Percentiles rank a stretch among this genome's conserved stretches.
Conservation (phyloP, 2,329 filamentous ascomycete species). For the Alternaria consortialis region DNA sequence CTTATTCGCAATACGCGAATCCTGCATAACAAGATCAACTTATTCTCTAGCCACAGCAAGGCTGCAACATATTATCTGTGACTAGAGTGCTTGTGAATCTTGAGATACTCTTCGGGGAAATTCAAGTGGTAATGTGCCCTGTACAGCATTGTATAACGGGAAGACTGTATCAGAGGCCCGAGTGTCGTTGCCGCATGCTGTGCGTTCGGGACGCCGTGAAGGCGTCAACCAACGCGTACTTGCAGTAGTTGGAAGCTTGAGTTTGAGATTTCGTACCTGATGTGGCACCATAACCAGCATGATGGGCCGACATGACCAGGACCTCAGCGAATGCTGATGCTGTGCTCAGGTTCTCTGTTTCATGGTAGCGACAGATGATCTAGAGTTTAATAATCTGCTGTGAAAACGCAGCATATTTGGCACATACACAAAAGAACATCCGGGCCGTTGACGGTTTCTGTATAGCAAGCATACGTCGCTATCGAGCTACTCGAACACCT, state of each 20-base stretch:
- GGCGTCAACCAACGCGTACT: conserved; percentile 6
- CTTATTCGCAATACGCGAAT: conserved; percentile 24
- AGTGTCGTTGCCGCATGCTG: conserved; percentile 3
- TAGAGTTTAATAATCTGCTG: not conserved
- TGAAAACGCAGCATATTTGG: not conserved
- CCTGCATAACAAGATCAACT: conserved; percentile 1
- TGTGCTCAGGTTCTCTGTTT: conserved; percentile 9
- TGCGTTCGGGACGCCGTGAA: not conserved
- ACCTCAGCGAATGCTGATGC: not conserved
- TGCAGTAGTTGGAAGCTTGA: conserved; percentile 4
- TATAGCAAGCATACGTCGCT: not conserved
- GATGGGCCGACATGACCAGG: not conserved
- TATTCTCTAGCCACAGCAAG: conserved; percentile 15
- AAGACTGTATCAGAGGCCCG: conserved; percentile 2
- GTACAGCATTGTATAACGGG: conserved; percentile 6
- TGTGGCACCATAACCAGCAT: conserved; percentile 2
- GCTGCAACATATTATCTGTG: not conserved
- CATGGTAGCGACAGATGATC: not conserved
- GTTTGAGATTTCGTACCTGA: not conserved
- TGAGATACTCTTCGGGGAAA: not conserved
- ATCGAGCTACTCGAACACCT: not conserved
- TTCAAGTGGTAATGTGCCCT: not conserved
- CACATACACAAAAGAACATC: not conserved
- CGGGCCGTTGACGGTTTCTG: not conserved
- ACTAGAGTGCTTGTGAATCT: not conserved